Percentiles rank a stretch among this genome's conserved stretches.
phyloP scores from a whole-genome alignment of 805 yeast species.

The Suhomyces sp. region DNA sequence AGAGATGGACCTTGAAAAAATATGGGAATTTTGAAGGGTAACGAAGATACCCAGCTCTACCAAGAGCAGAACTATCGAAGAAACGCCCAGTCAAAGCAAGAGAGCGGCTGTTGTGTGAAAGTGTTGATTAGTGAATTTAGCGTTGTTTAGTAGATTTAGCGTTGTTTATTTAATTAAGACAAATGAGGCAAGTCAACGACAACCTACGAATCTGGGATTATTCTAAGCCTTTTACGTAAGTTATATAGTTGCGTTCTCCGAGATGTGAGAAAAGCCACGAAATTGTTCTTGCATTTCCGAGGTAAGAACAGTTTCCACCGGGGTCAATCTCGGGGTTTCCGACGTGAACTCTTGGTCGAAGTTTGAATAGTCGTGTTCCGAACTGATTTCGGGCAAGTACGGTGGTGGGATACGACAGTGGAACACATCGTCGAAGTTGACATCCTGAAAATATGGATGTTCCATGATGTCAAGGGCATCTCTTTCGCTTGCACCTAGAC shows the following conservation, averaged over 20 bases:
- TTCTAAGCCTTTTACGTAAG: not conserved
- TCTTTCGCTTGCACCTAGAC: constrained; percentile 82
- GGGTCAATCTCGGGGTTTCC: constrained; percentile 92
- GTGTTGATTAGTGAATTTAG: too few species aligned
- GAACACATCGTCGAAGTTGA: constrained; percentile 84
- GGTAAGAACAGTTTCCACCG: constrained; percentile 83
- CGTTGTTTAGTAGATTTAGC: too few species aligned
- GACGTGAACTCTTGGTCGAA: constrained; percentile 94
- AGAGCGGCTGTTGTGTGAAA: too few species aligned
- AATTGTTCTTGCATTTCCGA: constrained; percentile 92
- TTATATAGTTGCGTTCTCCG: constrained; percentile 51
- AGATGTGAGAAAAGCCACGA: constrained; percentile 91
- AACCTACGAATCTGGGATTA: not conserved
- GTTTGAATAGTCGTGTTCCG: constrained; percentile 87
- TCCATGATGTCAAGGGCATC: constrained; percentile 95
- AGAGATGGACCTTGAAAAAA: not conserved
- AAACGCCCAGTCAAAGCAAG: too few species aligned
- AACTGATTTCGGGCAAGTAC: constrained; percentile 78
- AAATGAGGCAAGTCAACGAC: too few species aligned
- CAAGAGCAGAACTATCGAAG: too few species aligned
- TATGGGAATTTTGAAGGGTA: not conserved
- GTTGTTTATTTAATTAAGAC: too few species aligned
- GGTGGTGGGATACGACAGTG: constrained; percentile 78
- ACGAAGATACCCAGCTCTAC: not conserved
- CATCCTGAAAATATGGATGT: constrained; percentile 89